Evolutionary conservation across 2,329 filamentous ascomycete species (phyloP), one percentile per base, ranked within the genome.

Genomic region (Colletotrichum spinosum): DNA sequence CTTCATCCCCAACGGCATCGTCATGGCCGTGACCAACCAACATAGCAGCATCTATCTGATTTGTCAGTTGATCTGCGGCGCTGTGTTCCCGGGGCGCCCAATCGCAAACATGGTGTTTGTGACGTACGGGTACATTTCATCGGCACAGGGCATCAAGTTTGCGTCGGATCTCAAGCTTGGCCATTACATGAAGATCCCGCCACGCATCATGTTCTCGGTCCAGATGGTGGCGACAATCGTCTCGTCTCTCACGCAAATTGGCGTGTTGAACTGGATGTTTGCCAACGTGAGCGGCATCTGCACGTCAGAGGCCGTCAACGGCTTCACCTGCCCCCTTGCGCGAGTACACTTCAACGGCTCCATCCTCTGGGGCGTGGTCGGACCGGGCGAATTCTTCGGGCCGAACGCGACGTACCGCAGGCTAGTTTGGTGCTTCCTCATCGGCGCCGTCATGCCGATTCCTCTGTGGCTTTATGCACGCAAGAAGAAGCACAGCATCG

Each of bases 101-200:
- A 92, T 97, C 10, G 93, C 93, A 55, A 96, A 97, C 77, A 97
- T 97, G 93, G 92, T 97, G 41, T 97, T 97, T 72, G 92, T 95
- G 52, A 96, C 92, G 0, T 97, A 96, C 75, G 93, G 92, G 67
- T 97, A 96, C 77, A 96, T 96, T 73, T 94, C 92, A 5, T 94
- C 92, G 0, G 92, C 92, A 0, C 93, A 97, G 79, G 93, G 93
- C 35, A 91, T 97, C 76, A 96, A 97, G 74, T 97, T 97, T 74
- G 91, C 92, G 1, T 90, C 92, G 2, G 93, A 97, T 75, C 84
- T 97, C 55, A 97, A 97, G 77, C 86, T 97, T 0, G 93, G 92
- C 11, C 91, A 94, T 73, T 94, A 95, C 78, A 94, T 94, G 91
- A 94, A 94, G 77, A 92, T 95, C 12, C 92, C 92, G 1, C 92